phyloP scores from a whole-genome alignment of 2,329 filamentous ascomycete genomes.

The Plectosphaerella plurivora region DNA sequence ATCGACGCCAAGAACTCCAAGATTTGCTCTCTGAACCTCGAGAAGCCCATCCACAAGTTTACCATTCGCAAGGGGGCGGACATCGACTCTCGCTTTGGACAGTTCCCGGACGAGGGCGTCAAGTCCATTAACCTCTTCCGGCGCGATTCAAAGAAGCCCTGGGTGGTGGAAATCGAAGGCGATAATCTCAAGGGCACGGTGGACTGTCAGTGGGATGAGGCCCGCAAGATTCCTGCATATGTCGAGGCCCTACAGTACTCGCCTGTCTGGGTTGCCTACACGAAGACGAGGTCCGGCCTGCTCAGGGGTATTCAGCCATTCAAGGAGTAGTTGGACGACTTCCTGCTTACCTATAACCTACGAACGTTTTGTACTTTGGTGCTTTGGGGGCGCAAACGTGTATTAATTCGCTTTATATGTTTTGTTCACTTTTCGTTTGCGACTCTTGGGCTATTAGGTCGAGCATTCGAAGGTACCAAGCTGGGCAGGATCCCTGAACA shows the following conservation, averaged over 20 bases:
- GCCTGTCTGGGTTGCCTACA: constrained; percentile 74
- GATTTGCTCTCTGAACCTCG: constrained; percentile 70
- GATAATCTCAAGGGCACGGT: constrained; percentile 51
- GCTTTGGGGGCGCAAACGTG: neutral
- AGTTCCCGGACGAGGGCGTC: constrained; percentile 58
- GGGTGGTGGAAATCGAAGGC: constrained; percentile 73
- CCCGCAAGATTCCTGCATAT: constrained; percentile 73
- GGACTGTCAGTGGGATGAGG: constrained; percentile 84
- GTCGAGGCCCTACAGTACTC: constrained; percentile 74
- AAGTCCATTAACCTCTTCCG: constrained; percentile 75
- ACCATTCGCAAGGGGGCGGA: constrained; percentile 55
- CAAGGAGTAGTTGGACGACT: neutral
- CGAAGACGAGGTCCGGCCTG: constrained; percentile 52
- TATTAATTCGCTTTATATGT: too few species aligned
- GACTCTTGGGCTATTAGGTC: too few species aligned
- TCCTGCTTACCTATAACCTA: too few species aligned
- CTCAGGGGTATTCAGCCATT: constrained; percentile 48
- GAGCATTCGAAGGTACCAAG: too few species aligned
- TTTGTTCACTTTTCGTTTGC: too few species aligned
- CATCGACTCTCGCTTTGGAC: constrained; percentile 61
- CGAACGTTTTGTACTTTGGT: too few species aligned
- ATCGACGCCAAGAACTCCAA: constrained; percentile 73
- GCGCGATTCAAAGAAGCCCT: constrained; percentile 70
- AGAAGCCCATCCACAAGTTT: constrained; percentile 62
- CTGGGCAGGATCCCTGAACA: too few species aligned